phyloP scores from a whole-genome alignment of 2,329 filamentous ascomycete species.

The Fusarium sp. region DNA sequence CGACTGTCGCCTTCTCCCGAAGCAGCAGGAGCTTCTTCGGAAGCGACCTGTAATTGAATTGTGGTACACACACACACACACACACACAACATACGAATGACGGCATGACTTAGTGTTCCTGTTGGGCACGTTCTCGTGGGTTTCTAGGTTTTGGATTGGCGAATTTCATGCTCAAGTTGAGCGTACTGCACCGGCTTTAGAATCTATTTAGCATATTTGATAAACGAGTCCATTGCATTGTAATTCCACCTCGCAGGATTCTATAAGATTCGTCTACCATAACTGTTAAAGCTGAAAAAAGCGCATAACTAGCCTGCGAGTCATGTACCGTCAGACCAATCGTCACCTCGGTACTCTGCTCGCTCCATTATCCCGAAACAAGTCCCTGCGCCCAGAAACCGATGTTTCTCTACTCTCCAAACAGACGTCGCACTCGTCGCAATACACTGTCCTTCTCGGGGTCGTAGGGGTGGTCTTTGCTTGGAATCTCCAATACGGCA shows the following conservation, averaged over 20 bases:
- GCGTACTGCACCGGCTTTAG: constrained; percentile 44
- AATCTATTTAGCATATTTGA: constrained; percentile 42
- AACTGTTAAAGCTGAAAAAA: constrained; percentile 18
- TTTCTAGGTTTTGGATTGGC: constrained; percentile 37
- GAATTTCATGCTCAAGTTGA: constrained; percentile 40
- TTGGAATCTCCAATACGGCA: constrained; percentile 95
- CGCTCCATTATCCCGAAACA: constrained; percentile 18
- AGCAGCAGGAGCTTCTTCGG: constrained; percentile 55
- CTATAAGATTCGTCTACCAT: constrained; percentile 15
- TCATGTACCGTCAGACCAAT: constrained; percentile 4
- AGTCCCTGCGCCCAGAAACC: constrained; percentile 9
- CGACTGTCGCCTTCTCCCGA: constrained; percentile 72
- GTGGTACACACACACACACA: constrained; percentile 27
- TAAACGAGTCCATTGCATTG: constrained; percentile 30
- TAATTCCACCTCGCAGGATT: constrained; percentile 16
- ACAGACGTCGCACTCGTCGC: constrained; percentile 79
- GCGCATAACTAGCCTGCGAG: constrained; percentile 12
- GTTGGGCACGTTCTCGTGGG: constrained; percentile 38
- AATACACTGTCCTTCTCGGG: constrained; percentile 98
- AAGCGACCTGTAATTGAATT: constrained; percentile 56
- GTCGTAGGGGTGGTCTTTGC: constrained; percentile 98
- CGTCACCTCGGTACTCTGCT: constrained; percentile 10
- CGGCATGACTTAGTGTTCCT: constrained; percentile 28
- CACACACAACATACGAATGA: constrained; percentile 28
- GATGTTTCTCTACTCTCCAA: constrained; percentile 70